Evolutionary conservation across 192 early-diverging fungal genomes (phyloP), one percentile per base, ranked within the genome.

Genomic region (Linnemannia schmuckeri): DNA sequence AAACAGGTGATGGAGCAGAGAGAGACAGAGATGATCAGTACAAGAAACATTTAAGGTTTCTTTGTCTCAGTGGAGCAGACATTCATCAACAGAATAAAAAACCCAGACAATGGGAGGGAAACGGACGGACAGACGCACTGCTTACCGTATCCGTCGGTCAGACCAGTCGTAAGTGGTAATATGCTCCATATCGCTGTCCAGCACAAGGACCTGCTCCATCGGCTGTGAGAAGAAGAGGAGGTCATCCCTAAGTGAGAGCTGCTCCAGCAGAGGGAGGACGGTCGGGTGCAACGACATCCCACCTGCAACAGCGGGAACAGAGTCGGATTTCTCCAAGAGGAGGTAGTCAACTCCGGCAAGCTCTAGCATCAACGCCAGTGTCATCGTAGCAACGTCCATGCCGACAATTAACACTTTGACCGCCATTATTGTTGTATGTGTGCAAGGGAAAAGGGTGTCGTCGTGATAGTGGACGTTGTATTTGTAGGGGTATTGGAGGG

Each of bases 321-420:
- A 81, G 61, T 81, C 85, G 7, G 61, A 61, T 35, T 41, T 41
- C 54, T 89, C 88, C 0, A 89, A 70, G 2, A 89, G 54, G 24
- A 87, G 27, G 35, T 89, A 89, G 79, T 89, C 84, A 33, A 89
- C 78, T 35, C 85, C 80, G 13, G 88, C 88, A 30, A 81, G 84
- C 70, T 86, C 88, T 5, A 89, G 72, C 9, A 82, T 52, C 38
- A 87, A 33, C 17, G 88, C 84, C 20, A 89, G 52, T 9, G 84
- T 87, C 27, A 86, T 74, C n/a, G 83, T 86, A 37, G 83, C 75
- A 24, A 89, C 72, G 72, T 86, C 83, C 30, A 80, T 75, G 63
- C 88, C 88, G 7, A 83, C 84, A 27, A 89, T 87, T 13, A 89
- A 66, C 20, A 82, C 81, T 80, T 78, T 79, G 47, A 81, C 72